A percentile compares a stretch with the other conserved stretches of the same genome.
phyloP scores from a whole-genome alignment of 208 protist genomes.

The Acanthamoeba sp. region DNA sequence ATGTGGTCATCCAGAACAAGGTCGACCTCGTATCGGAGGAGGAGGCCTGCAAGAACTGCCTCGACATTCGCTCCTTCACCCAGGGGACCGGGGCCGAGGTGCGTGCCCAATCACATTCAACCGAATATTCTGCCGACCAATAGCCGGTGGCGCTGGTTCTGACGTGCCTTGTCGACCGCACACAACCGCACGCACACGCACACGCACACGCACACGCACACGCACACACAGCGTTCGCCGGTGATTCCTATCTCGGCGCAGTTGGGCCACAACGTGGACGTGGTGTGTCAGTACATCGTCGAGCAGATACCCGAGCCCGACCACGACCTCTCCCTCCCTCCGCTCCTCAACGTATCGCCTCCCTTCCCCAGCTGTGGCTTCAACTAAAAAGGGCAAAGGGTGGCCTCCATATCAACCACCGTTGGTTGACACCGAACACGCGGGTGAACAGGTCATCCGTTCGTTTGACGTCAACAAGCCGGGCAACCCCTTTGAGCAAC shows the following conservation, averaged over 20 bases:
- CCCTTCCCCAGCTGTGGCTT: background rate
- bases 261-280: constrained; percentile 3
- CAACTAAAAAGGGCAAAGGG: background rate
- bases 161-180: too few relatives aligned
- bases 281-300: constrained; percentile 47
- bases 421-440: background rate
- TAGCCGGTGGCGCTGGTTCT: too few relatives aligned
- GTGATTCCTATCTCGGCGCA: constrained; percentile 29
- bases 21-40: constrained; percentile 32
- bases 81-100: constrained; percentile 26
- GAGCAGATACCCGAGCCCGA: constrained; percentile 43
- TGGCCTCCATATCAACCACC: background rate
- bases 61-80: constrained; percentile 20
- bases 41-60: background rate
- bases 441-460: background rate
- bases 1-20: constrained; percentile 81
- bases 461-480: constrained; percentile 61
- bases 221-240: background rate
- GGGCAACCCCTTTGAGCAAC: background rate
- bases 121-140: too few relatives aligned
- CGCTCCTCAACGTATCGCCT: background rate
- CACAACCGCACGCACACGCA: too few relatives aligned
- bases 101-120: too few relatives aligned
- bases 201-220: too few relatives aligned
- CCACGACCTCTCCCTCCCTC: constrained; percentile 33